These are phyloP conservation scores for Funneliformis caledonium DNA, from an alignment of 371 early-diverging fungal species.

Conservation along the genomic window DNA sequence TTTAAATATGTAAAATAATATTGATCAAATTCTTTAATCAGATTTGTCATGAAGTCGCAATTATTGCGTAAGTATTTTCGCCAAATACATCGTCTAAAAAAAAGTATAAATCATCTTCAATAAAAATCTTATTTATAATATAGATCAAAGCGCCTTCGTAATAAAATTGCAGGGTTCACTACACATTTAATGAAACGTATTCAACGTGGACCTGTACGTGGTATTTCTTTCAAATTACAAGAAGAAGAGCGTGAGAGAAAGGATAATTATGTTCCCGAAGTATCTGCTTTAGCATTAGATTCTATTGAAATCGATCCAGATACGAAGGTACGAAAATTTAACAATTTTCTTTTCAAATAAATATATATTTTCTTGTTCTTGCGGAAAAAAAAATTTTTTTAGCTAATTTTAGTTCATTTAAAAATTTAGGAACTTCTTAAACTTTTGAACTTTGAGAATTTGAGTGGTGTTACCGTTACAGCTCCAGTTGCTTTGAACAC, in stretches of 20 bases:
- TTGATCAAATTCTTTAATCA: slow-evolving; percentile 6
- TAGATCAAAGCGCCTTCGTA: slow-evolving; percentile 97
- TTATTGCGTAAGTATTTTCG: slow-evolving; percentile 68
- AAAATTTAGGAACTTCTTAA: slow-evolving; percentile 86
- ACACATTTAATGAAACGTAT: slow-evolving; percentile 99
- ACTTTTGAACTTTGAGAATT: slow-evolving; percentile 92
- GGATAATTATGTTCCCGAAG: slow-evolving; percentile 99
- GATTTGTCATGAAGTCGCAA: slow-evolving; percentile 97
- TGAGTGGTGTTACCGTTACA: slow-evolving; percentile 66
- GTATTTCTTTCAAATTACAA: slow-evolving; percentile 99
- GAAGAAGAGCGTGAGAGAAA: slow-evolving; percentile 99
- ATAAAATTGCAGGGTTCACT: slow-evolving; percentile 99
- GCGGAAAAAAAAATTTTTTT: slow-evolving; percentile 21
- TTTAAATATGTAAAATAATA: neutral
- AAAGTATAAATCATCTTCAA: no score
- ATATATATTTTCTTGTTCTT: neutral
- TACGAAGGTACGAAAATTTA: slow-evolving; percentile 63
- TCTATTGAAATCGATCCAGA: slow-evolving; percentile 96
- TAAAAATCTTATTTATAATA: neutral
- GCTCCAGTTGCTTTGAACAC: slow-evolving; percentile 19
- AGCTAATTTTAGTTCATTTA: slow-evolving; percentile 13
- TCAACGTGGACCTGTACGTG: slow-evolving; percentile 98
- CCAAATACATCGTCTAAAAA: no score
- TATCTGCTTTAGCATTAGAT: slow-evolving; percentile 96
- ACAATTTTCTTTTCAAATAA: neutral